These are phyloP conservation scores for Emergomyces orientalis DNA, from an alignment of 2,329 filamentous ascomycete genomes.

Conservation along the genomic window DNA sequence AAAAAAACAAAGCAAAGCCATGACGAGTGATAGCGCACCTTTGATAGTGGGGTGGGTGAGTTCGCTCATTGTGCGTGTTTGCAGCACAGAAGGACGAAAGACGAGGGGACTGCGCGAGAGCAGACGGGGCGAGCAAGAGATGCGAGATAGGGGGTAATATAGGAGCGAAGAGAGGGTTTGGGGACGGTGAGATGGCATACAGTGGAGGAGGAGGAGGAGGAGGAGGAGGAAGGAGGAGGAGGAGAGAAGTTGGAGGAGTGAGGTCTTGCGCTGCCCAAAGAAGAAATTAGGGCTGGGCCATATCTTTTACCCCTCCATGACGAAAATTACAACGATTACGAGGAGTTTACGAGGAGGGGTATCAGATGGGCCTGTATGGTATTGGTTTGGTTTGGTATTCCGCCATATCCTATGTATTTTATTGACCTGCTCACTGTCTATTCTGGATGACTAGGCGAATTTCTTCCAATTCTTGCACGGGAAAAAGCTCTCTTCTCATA, in stretches of 20 bases:
- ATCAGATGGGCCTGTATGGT: neutral
- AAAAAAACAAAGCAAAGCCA: neutral
- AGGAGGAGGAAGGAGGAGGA: neutral
- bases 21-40: constrained; percentile 40
- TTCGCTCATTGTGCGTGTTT: constrained; percentile 51
- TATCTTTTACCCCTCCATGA: neutral
- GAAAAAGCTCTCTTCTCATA: too few relatives aligned
- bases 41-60: constrained; percentile 69
- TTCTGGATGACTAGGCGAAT: too few relatives aligned
- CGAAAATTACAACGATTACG: neutral
- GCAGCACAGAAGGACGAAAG: neutral
- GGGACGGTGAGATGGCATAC: neutral
- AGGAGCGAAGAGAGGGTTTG: neutral
- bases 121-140: neutral
- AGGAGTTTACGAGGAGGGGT: neutral
- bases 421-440: neutral
- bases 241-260: neutral
- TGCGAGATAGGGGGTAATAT: neutral
- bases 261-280: neutral
- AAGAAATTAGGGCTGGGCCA: neutral
- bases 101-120: too few relatives aligned
- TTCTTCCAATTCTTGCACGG: too few relatives aligned
- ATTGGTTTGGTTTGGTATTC: neutral
- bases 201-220: neutral
- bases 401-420: neutral